Base-by-base conservation (phyloP, 305 asterid species). In the Nicotiana rustica region DNA sequence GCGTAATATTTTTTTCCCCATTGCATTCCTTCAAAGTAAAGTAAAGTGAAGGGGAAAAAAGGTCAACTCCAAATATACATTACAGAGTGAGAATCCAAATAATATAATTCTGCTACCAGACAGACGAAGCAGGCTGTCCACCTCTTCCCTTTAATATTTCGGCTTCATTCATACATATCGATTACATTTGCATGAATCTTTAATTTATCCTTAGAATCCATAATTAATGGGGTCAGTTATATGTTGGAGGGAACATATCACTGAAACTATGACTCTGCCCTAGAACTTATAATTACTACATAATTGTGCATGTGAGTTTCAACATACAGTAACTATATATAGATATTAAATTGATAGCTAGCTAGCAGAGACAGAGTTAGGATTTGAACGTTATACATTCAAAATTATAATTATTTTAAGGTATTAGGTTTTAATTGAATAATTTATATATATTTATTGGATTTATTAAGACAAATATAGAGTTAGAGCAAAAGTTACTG, bases 231-330 rank as follows among this genome's bases (percentile, higher is more conserved):
- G 35, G 5, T 44, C 56, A 3, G 38, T 21, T 78, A 66, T 29
- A 57, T 60, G 25, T 78, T 36, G 82, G 59, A 35, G 71, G 71
- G 36, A 60, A 60, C 38, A 60, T 44, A 78, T 29, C 35, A 78
- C 71, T 18, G 82, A 7, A 78, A 78, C 62, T 18, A 44, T 36
- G 31, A 15, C 8, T 56, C 18, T 38, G 44, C 61, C 25, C 65
- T 59, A 59, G 18, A n/a, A 17, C 65, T 59, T 59, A n/a, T 59
- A 5, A 10, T 2, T 38, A 38, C 44, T 6, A 38, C 56, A 49
- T 49, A 12, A 49, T 49, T 12, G 15, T 49, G 14, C 14, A 49
- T 49, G 56, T 10, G 12, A 10, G 15, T 49, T 49, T 49, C 56
- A 49, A 3, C 56, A 0, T 9, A 10, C 56, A 49, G 56, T 49